Evolutionary conservation across 108 stramenopile species (phyloP), one percentile per base, ranked within the genome.

Genomic region (Schizochytrium sp.): DNA sequence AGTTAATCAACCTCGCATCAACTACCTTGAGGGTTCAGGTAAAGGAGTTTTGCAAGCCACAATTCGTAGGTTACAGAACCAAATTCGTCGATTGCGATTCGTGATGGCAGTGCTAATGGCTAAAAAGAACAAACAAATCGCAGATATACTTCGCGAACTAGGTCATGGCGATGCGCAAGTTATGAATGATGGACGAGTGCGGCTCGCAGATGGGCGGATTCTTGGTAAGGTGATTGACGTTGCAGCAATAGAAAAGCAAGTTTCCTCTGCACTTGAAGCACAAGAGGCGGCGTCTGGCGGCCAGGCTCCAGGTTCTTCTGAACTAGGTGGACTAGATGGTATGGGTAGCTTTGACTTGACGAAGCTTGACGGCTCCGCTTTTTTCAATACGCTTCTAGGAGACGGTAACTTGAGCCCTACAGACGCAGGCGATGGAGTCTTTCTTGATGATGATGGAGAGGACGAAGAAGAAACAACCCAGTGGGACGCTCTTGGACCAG

Each of bases 1-100:
- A 7, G 50, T 61, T 19, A 92, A 89, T 72, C 57, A 87, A 38
- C 91, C 91, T 12, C 56, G 45, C 46, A 89, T 91, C 2, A 89
- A 91, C 72, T 56, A 72, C 60, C 45, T 61, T 40, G 59, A 58
- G 28, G 87, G 72, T 40, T 50, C 87, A 40, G 76, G 76, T 83
- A 47, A 53, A 38, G 76, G 76, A 47, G 50, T 83, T 10, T 40
- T 83, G 53, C 76, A 83, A 40, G 76, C 47, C 12, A 40, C 76
- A 10, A 83, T 83, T 28, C 47, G 76, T 5, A 17, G 76, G 15
- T 40, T 83, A 12, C 76, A 83, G 53, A 55, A 38, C 40, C 50
- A 83, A 28, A 40, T 83, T 56, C 47, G 53, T 38, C 19, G 76
- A 83, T 53, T 83, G 13, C 76, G 76, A 12, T 55, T 83, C 15